Conservation (phyloP, 306 rosid species). For the Dryas octopetala region DNA sequence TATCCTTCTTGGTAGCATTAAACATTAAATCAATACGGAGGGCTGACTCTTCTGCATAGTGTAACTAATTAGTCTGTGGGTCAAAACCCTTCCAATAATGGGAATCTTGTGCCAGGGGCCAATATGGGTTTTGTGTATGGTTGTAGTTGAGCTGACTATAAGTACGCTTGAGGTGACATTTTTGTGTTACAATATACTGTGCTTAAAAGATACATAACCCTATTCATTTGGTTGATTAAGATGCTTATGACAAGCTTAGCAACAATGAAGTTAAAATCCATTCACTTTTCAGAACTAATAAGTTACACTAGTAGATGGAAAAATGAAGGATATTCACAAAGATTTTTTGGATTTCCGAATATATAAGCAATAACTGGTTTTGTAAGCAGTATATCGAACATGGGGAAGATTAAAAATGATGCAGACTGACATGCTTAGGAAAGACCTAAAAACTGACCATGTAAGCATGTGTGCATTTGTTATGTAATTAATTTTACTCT, state of each 20-base stretch:
- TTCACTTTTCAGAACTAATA: no score
- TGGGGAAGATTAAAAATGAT: not conserved
- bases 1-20: not conserved
- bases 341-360: no score
- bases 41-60: not conserved
- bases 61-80: not conserved
- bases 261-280: not conserved
- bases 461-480: not conserved
- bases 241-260: not conserved
- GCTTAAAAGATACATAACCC: not conserved
- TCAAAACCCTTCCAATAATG: not conserved
- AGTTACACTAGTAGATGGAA: no score
- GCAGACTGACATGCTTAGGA: not conserved
- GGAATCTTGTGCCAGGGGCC: not conserved
- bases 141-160: not conserved
- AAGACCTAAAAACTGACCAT: not conserved
- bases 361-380: not conserved
- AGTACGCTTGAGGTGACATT: not conserved
- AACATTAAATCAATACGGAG: not conserved
- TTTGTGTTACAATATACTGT: not conserved
- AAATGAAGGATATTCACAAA: no score
- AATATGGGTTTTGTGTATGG: not conserved
- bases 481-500: not conserved
- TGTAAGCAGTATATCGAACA: not conserved
- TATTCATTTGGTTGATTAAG: not conserved